Evolutionary conservation across 768 basidiomycete genomes (phyloP), one percentile per base, ranked within the genome.

Genomic region (Sporobolomyces roseus): DNA sequence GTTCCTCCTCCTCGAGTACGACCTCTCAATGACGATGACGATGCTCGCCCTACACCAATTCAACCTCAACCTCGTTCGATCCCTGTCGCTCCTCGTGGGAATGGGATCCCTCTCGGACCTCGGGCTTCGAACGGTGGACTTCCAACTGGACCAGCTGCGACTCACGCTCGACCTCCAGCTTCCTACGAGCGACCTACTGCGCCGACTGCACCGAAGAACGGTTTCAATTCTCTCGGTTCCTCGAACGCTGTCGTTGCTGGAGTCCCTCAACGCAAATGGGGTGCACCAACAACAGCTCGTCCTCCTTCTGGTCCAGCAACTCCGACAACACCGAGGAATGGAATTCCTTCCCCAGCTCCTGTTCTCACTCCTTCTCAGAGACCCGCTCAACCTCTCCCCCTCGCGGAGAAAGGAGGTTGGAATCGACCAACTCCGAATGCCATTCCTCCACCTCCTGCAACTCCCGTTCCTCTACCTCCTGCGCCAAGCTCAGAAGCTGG

Each of bases 141-240:
- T 35, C 59, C 59, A 32, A 48, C 29, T 12, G 59, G 49, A 16
- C 60, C 49, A 27, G 1, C 60, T n/a, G 1, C 60, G 6, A 21
- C 14, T 27, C 41, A 52, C 2, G 25, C 51, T 23, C 43, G 43
- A 2, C 10, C 27, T 21, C 55, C 54, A 2, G 65, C 65, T 0
- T 66, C 65, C n/a, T 66, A 66, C 56, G 65, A 66, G n/a, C 65
- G 65, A 2, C 65, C 65, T 14, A 10, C 43, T 7, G 2, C 58
- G 29, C n/a, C 33, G 19, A 45, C 29, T 32, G 58, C 30, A 12
- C 30, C 58, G 33, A 43, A 32, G 4, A 19, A 38, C 30, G 48
- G 63, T 0, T 54, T 41, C 33, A 16, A 45, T 16, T 27, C 43
- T 27, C 3, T 29, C 14, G 56, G 45, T 9, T 65, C 64, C 12